These are phyloP conservation scores for Mycena metata DNA, from an alignment of 768 basidiomycete genomes.

Conservation along the genomic window DNA sequence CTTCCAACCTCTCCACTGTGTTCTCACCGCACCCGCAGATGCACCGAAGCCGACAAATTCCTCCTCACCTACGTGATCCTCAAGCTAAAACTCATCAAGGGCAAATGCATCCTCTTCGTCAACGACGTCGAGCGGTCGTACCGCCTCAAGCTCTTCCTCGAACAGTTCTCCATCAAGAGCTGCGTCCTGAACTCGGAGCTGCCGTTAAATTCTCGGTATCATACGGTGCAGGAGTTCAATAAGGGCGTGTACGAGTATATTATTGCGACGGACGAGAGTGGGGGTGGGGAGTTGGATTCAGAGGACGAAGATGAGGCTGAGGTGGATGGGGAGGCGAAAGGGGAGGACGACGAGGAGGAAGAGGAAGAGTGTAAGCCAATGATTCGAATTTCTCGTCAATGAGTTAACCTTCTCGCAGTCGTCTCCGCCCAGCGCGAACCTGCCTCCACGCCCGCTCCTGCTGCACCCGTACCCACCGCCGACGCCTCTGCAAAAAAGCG, in stretches of 20 bases:
- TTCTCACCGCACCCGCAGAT: constrained; percentile 57
- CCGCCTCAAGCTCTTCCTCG: constrained; percentile 96
- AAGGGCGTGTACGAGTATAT: constrained; percentile 99
- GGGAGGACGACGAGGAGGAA: constrained; percentile 54
- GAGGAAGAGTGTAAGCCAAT: constrained; percentile 50
- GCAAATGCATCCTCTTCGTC: constrained; percentile 97
- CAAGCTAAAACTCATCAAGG: constrained; percentile 94
- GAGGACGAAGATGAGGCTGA: constrained; percentile 62
- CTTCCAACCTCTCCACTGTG: background rate
- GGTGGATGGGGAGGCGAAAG: constrained; percentile 65
- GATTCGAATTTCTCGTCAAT: background rate
- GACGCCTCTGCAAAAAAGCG: constrained; percentile 62
- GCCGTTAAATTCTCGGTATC: constrained; percentile 95
- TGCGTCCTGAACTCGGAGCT: constrained; percentile 97
- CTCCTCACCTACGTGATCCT: constrained; percentile 95
- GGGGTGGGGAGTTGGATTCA: constrained; percentile 52
- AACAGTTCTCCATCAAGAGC: constrained; percentile 96
- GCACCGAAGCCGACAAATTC: constrained; percentile 97
- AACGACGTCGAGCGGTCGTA: constrained; percentile 96
- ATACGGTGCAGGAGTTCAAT: constrained; percentile 98
- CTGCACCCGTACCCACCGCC: constrained; percentile 34
- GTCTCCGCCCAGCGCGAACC: constrained; percentile 66
- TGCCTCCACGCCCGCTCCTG: constrained; percentile 32
- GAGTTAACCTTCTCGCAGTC: constrained; percentile 52
- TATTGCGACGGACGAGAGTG: constrained; percentile 95